Base-by-base conservation (phyloP, 176 grass and related monocot species). In the Rhynchospora tenuis region DNA sequence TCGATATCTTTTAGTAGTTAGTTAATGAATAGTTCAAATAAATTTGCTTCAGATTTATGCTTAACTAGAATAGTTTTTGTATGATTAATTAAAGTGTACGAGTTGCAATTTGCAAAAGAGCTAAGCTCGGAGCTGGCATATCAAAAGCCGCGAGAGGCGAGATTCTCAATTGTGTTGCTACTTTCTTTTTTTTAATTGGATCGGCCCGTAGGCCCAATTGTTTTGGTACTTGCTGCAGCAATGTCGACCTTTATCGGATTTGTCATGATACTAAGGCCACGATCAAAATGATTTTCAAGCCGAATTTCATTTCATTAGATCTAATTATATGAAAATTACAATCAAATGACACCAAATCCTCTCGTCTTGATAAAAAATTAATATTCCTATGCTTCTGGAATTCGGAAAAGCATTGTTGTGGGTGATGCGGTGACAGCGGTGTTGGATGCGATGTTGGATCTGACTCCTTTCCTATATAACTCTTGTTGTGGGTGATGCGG, bases 101-200 rank as follows among this genome's bases (percentile, higher is more conserved):
- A 7, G 88, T 89, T 26, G 70, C 84, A 22, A 89, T n/a, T 88
- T n/a, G 64, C 72, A 27, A 88, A 88, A n/a, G n/a, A n/a, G n/a
- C 86, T 9, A 84, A 89, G 50, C 79, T 89, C 28, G 88, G 84
- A 31, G 88, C 88, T 17, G 88, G 88, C 54, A 90, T 85, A 73
- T 79, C 91, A 17, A 91, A 80, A 85, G 59, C 89, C 0, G n/a
- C n/a, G n/a, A n/a, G n/a, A n/a, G n/a, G 89, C 91, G 17, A 76
- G 85, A 2, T 93, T 93, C 77, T 88, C 91, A 2, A 68, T 89
- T 17, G 55, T 85, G 12, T 84, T 93, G n/a, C n/a, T n/a, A n/a
- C n/a, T n/a, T n/a, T n/a, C n/a, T n/a, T n/a, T n/a, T n/a, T n/a
- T n/a, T n/a, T n/a, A n/a, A n/a, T n/a, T n/a, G n/a, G n/a, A n/a